Evolutionary conservation across 2,329 filamentous ascomycete genomes (phyloP), one percentile per base, ranked within the genome.

Genomic region (Penicillium capsulatum): DNA sequence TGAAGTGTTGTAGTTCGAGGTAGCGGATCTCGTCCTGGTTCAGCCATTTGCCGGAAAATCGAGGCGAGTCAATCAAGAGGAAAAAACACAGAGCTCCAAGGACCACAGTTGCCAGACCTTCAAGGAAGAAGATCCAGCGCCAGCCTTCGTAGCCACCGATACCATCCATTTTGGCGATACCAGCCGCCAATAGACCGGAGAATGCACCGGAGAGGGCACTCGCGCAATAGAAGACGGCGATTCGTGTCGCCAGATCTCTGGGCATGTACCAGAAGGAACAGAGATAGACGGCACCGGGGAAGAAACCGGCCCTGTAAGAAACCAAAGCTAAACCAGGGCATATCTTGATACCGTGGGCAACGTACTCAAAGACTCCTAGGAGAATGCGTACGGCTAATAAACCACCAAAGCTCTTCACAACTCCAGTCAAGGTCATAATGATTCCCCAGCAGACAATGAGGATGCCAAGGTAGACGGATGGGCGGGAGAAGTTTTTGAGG

Each of bases 361-460:
- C 19, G 5, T 9, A 22, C 19, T 80, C 76, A 15, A 54, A 62
- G 2, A 60, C 53, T 16, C 73, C 56, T 1, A 59, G 38, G 1
- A 59, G 50, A 4, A 79, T 66, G 2, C 76, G 66, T 0, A 76
- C 63, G 0, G 69, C 67, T 7, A 79, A 56, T 3, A 78, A 65
- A 0, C 69, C 67, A 1, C 63, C 67, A 31, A 77, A 79, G 36
- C 60, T 67, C 19, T 65, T 68, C 3, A 71, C 67, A 0, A 69
- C 73, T 3, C 69, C 73, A 58, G 75, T 74, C 4, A 74, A 79
- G 2, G 58, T 44, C 3, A 55, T 54, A 11, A 55, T 47, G 2
- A 56, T 50, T 3, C 58, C 58, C 58, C 58, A 61, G 11, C 48
- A 47, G 1, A 57, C 43, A 5, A 50, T 31, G 3, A 50, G 40